Conservation (phyloP, 805 yeast species). For the Metschnikowia santaceciliae region DNA sequence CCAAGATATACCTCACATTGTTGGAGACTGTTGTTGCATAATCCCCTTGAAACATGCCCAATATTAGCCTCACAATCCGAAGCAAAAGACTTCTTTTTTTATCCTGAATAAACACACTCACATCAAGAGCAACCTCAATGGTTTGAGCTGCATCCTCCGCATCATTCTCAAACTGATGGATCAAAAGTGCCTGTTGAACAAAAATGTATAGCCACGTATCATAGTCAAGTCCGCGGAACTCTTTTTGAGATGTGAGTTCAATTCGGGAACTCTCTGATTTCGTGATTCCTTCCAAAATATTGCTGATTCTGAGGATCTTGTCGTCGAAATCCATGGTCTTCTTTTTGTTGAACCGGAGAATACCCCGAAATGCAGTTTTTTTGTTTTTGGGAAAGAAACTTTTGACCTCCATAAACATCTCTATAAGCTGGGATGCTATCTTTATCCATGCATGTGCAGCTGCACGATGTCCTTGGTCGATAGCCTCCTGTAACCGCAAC, state of each 20-base stretch:
- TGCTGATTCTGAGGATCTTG: slow-evolving; percentile 62
- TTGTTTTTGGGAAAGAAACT: slow-evolving; percentile 77
- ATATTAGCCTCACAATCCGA: slow-evolving; percentile 63
- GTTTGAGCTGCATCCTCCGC: slow-evolving; percentile 47
- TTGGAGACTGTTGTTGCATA: slow-evolving; percentile 47
- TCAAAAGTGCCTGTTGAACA: slow-evolving; percentile 69
- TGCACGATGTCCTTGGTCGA: slow-evolving; percentile 41
- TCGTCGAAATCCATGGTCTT: slow-evolving; percentile 67
- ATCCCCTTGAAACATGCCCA: slow-evolving; percentile 48
- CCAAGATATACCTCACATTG: slow-evolving; percentile 59
- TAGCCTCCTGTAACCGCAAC: slow-evolving; percentile 42
- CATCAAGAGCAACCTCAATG: slow-evolving; percentile 68
- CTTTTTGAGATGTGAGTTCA: slow-evolving; percentile 47
- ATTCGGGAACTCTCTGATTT: slow-evolving; percentile 26
- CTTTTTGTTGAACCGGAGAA: slow-evolving; percentile 57
- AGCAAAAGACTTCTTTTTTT: slow-evolving; percentile 56
- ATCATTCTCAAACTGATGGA: slow-evolving; percentile 65
- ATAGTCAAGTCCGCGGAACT: slow-evolving; percentile 71
- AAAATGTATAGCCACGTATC: slow-evolving; percentile 84
- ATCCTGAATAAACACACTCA: slow-evolving; percentile 73
- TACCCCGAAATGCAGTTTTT: slow-evolving; percentile 65
- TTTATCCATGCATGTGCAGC: slow-evolving; percentile 80
- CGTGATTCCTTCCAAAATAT: slow-evolving; percentile 57
- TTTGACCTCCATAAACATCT: slow-evolving; percentile 72
- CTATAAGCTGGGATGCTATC: slow-evolving; percentile 75